A percentile compares a stretch with the other conserved stretches of the same genome.
phyloP scores from a whole-genome alignment of 257 asterid genomes.

The Nemophila menziesii region DNA sequence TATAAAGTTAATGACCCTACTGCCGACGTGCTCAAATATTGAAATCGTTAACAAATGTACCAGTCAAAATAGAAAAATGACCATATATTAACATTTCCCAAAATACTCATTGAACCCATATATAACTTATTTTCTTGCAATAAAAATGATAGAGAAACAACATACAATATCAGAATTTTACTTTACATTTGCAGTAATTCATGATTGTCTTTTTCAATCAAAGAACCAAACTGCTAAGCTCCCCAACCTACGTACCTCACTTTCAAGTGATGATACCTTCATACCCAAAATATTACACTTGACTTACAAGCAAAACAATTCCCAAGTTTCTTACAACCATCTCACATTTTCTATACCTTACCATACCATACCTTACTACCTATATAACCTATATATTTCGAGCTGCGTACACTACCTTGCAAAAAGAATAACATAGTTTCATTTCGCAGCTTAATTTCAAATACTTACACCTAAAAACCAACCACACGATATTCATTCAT shows the following conservation, averaged over 20 bases:
- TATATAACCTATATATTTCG: neutral
- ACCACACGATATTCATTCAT: conserved; percentile 1
- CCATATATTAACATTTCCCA: too few relatives aligned
- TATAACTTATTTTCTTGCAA: neutral
- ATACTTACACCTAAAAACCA: neutral
- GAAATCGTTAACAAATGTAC: too few relatives aligned
- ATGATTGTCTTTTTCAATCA: neutral
- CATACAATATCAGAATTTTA: neutral
- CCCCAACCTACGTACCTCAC: neutral
- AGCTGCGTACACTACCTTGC: neutral
- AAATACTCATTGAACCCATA: too few relatives aligned
- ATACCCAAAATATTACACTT: neutral
- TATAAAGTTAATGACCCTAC: too few relatives aligned
- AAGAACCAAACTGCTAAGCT: neutral
- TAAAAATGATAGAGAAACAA: neutral
- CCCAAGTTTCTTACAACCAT: neutral
- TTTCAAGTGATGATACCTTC: neutral
- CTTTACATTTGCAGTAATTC: neutral
- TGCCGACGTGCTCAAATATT: too few relatives aligned
- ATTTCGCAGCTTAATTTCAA: neutral
- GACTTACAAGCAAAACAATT: neutral
- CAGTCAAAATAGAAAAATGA: too few relatives aligned
- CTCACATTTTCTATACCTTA: neutral
- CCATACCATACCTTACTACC: too few relatives aligned
- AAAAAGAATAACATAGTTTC: neutral